Base-by-base conservation (phyloP, 2,329 filamentous ascomycete species). In the Pseudogymnoascus sp. region DNA sequence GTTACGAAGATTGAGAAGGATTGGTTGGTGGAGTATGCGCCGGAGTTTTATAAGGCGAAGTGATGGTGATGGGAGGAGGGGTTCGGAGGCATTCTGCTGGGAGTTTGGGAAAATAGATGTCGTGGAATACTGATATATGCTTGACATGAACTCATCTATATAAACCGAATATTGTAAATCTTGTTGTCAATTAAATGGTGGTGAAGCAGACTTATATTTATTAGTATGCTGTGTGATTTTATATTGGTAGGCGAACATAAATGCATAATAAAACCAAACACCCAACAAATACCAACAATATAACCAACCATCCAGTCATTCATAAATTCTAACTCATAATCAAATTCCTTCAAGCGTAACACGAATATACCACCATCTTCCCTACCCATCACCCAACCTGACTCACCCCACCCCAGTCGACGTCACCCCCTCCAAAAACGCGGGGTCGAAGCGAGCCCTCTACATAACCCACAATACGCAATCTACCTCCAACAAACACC, bases 21-120 rank as follows among this genome's bases (percentile, higher is more conserved):
- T n/a, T 99, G 93, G 90, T 80, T 99, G 69, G 74, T 93, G 59
- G 91, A 98, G 74, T 96, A 93, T 79, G 92, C 91, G 12, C 86
- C 90, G 0, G 87, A 89, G 62, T 98, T 89, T 73, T 96, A 96
- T 74, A 50, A 50, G 43, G 24, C 43, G 43, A 50, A 50, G 22
- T 46, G 41, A 26, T 4, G 22, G 38, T 40, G 38, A 11, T 19
- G 38, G 16, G n/a, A 14, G 6, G 38, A n/a, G 38, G 38, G 2
- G n/a, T n/a, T 40, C 6, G 16, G 19, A 6, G 2, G 16, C 4
- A 43, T 43, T 46, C 2, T n/a, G 16, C 22, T 50, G 22, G 41
- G 22, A 26, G 41, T 26, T 50, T 8, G 19, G 22, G 22, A 2
- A 4, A 26, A 50, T 24, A 26, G 11, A 46, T 22, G 2, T 24